These are phyloP conservation scores for Lichtheimia ramosa DNA, from an alignment of 371 early-diverging fungal genomes.

Conservation along the genomic window DNA sequence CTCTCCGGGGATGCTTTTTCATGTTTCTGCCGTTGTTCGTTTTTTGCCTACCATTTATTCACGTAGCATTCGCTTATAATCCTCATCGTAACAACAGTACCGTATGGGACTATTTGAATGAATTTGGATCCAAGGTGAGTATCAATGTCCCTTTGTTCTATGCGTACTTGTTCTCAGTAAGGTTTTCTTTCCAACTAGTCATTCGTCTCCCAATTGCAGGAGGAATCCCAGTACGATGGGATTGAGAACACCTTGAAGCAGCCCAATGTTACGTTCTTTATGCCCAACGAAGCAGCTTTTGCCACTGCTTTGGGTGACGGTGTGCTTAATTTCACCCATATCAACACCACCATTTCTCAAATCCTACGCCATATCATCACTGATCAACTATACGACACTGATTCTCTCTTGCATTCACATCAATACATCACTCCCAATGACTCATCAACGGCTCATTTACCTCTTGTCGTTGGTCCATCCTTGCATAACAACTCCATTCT, in stretches of 20 bases:
- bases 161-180: not conserved
- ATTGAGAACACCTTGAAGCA: conserved; percentile 1
- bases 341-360: conserved; percentile 13
- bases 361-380: conserved; percentile 14
- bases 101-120: not conserved
- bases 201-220: not conserved
- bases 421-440: conserved; percentile 15
- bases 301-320: conserved; percentile 3
- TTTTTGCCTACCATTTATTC: not conserved
- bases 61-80: not conserved
- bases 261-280: conserved; percentile 14
- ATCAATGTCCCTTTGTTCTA: not conserved
- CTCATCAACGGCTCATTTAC: conserved; percentile 12
- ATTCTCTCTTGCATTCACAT: conserved; percentile 6
- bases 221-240: not conserved
- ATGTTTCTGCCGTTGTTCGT: conserved; percentile 7
- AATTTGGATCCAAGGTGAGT: conserved; percentile 2
- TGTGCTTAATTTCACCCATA: conserved; percentile 11
- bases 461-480: conserved; percentile 19
- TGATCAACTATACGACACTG: conserved; percentile 7
- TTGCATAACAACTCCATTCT: conserved; percentile 1
- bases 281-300: conserved; percentile 12
- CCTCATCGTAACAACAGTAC: not conserved
- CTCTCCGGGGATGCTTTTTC: conserved; percentile 5
- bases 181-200: not conserved